Conservation (phyloP, 208 protist genomes). For the Perkinsela sp. region DNA sequence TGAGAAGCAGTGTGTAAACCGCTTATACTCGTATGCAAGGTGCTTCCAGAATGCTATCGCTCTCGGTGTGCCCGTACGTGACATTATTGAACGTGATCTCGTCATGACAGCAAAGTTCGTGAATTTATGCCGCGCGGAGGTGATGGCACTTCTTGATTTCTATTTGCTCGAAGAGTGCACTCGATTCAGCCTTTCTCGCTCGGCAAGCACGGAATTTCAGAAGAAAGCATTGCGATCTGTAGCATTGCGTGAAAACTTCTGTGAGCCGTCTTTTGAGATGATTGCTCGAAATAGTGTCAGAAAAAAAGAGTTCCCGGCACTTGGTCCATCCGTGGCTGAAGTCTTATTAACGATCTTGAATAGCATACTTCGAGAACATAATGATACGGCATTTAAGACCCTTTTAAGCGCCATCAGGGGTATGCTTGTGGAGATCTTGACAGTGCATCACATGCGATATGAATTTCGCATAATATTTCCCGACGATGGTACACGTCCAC, state of each 20-base stretch:
- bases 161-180: not conserved
- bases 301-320: not conserved
- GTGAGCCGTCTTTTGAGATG: not conserved
- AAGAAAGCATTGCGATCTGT: not conserved
- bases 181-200: not conserved
- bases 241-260: not conserved
- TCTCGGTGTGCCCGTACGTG: not conserved
- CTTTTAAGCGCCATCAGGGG: not conserved
- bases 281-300: not conserved
- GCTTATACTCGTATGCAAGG: not conserved
- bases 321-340: not conserved
- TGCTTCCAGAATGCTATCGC: not conserved
- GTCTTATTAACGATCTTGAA: not conserved
- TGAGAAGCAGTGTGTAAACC: not conserved
- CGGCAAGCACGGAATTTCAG: not conserved
- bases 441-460: not conserved
- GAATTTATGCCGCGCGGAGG: not conserved
- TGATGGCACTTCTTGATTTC: not conserved
- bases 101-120: not conserved
- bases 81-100: not conserved
- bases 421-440: not conserved
- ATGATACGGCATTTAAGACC: not conserved
- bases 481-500: not conserved
- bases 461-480: not conserved
- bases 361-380: not conserved